These are phyloP conservation scores for Trichoderma afroharzianum DNA, from an alignment of 2,329 filamentous ascomycete species.

Conservation along the genomic window DNA sequence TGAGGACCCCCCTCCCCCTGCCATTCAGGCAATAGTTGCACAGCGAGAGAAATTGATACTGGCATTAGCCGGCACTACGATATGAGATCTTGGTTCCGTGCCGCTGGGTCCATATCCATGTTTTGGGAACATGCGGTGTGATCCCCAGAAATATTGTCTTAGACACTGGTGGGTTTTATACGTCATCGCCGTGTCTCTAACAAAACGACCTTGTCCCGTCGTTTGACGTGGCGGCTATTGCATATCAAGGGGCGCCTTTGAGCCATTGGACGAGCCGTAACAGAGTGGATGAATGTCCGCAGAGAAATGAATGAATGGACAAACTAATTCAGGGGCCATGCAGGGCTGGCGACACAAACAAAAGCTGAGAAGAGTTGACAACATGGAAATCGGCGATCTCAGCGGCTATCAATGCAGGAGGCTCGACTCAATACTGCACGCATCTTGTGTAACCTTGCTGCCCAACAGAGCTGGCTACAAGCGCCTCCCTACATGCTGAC, in stretches of 20 bases:
- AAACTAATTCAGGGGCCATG: not conserved
- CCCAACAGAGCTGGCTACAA: not conserved
- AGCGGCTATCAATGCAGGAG: not conserved
- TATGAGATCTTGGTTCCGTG: not conserved
- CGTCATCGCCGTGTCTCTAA: not conserved
- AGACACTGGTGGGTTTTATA: not conserved
- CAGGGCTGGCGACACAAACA: not conserved
- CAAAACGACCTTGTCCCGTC: not conserved
- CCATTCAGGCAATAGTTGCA: not conserved
- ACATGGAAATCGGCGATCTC: not conserved
- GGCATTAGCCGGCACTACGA: not conserved
- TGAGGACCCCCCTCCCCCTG: not conserved
- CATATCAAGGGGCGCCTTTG: not conserved
- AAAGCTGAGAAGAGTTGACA: not conserved
- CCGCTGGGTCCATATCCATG: not conserved
- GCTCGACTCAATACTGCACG: not conserved
- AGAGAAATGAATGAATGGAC: not conserved
- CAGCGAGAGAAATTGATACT: not conserved
- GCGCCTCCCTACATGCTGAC: not conserved
- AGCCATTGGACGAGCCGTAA: not conserved
- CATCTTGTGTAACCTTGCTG: not conserved
- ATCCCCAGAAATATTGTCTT: not conserved
- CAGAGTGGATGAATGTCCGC: not conserved
- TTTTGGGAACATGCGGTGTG: slow-evolving; percentile 5
- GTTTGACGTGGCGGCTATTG: not conserved